phyloP scores from a whole-genome alignment of 345 rosid genomes.

The Gossypium herbaceum region DNA sequence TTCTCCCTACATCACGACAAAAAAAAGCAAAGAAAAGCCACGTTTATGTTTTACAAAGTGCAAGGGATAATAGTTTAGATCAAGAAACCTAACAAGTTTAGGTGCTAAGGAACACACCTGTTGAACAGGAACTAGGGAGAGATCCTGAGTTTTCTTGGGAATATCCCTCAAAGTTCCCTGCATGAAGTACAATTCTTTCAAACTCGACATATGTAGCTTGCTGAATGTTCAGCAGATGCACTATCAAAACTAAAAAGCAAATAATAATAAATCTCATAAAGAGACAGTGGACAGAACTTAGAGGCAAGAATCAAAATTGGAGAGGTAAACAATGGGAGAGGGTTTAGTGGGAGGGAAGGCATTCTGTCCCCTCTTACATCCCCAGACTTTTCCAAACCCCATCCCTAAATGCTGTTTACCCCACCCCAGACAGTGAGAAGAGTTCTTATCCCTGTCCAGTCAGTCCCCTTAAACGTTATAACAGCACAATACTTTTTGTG shows the following conservation, averaged over 20 bases:
- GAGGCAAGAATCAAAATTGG: not conserved
- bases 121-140: conserved; percentile 36
- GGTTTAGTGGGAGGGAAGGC: conserved; percentile 3
- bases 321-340: not conserved
- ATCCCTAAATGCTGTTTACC: not conserved
- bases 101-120: conserved; percentile 33
- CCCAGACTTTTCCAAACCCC: not conserved
- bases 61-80: too few species aligned
- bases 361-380: not conserved
- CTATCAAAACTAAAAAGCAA: not conserved
- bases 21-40: not conserved
- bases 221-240: not conserved
- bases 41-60: too few species aligned
- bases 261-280: not conserved
- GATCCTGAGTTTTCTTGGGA: conserved; percentile 54
- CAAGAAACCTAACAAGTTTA: not conserved
- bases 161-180: conserved; percentile 72
- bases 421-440: not conserved
- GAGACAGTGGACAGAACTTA: not conserved
- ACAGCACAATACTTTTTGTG: not conserved
- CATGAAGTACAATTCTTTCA: conserved; percentile 13
- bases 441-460: not conserved
- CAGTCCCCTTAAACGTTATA: not conserved
- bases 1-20: conserved; percentile 36
- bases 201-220: conserved; percentile 3